Conservation (phyloP, 306 rosid species). For the Geum urbanum region DNA sequence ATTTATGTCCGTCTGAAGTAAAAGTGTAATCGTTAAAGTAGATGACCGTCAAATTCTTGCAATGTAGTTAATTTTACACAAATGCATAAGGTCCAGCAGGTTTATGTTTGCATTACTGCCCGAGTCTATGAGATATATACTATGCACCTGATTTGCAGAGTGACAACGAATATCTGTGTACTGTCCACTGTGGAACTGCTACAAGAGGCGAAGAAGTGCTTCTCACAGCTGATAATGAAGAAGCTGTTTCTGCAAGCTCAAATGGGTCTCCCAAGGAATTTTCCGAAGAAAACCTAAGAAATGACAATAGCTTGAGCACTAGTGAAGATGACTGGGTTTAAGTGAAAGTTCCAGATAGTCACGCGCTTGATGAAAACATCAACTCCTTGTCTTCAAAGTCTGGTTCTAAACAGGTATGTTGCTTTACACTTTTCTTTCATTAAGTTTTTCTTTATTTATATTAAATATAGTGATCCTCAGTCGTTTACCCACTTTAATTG, state of each 20-base stretch:
- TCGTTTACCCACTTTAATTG: no score
- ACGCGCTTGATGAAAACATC: slow-evolving; percentile 12
- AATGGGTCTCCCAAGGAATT: slow-evolving; percentile 25
- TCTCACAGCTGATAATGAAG: slow-evolving; percentile 27
- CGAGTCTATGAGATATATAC: slow-evolving; percentile 77
- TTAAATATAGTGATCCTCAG: no score
- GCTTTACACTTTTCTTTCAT: no score
- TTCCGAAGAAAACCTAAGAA: slow-evolving; percentile 30
- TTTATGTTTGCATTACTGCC: slow-evolving; percentile 82
- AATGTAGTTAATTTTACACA: slow-evolving; percentile 51
- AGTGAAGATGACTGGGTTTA: slow-evolving; percentile 85
- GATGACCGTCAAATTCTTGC: slow-evolving; percentile 13
- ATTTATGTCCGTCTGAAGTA: not conserved
- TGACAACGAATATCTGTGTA: slow-evolving; percentile 60
- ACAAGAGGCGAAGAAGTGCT: slow-evolving; percentile 54
- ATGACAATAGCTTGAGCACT: slow-evolving; percentile 18
- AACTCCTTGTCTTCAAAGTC: slow-evolving; percentile 23
- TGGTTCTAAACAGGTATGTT: slow-evolving; percentile 44
- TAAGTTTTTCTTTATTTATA: no score
- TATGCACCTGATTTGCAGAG: slow-evolving; percentile 35
- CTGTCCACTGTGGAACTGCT: slow-evolving; percentile 69
- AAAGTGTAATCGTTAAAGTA: not conserved
- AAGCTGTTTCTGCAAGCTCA: slow-evolving; percentile 21
- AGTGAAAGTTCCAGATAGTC: slow-evolving; percentile 42
- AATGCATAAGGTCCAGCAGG: slow-evolving; percentile 65